A percentile compares a stretch with the other conserved stretches of the same genome.
Conservation (phyloP, 768 basidiomycete genomes). For the Leccinum longicurvipes region DNA sequence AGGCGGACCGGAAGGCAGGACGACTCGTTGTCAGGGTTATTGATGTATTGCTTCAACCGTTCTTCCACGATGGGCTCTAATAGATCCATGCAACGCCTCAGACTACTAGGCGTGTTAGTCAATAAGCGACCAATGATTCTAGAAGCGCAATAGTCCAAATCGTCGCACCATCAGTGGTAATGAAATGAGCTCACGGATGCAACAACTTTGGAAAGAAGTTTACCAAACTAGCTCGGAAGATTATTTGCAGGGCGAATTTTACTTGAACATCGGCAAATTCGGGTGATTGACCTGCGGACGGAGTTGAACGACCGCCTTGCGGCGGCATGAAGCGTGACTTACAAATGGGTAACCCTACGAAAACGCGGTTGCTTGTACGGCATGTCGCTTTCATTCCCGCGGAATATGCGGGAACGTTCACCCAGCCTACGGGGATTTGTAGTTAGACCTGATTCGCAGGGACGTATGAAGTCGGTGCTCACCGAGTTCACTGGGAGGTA, state of each 20-base stretch:
- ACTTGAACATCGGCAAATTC: conserved; percentile 35
- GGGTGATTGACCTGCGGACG: conserved; percentile 32
- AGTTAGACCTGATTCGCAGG: conserved; percentile 10
- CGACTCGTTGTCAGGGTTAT: conserved; percentile 18
- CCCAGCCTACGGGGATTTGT: conserved; percentile 27
- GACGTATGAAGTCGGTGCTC: conserved; percentile 4
- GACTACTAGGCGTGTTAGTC: conserved; percentile 32
- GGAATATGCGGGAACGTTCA: conserved; percentile 24
- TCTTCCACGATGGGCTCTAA: conserved; percentile 33
- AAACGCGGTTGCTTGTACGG: conserved; percentile 40
- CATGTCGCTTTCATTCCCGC: conserved; percentile 32
- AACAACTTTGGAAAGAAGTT: conserved; percentile 33
- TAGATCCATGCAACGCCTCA: conserved; percentile 28
- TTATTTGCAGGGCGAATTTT: conserved; percentile 35
- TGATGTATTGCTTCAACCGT: conserved; percentile 29
- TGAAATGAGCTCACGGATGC: conserved; percentile 29
- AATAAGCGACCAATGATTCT: conserved; percentile 33
- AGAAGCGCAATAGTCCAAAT: conserved; percentile 13
- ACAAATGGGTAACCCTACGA: conserved; percentile 40
- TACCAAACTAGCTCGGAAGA: conserved; percentile 30
- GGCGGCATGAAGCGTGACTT: conserved; percentile 9
- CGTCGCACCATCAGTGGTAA: conserved; percentile 4
- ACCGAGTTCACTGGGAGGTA: conserved; percentile 23
- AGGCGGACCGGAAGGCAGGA: conserved; percentile 33
- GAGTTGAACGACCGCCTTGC: conserved; percentile 7